Evolutionary conservation across 1,139 yeast genomes (phyloP), one percentile per base, ranked within the genome.

Genomic region (Blastobotrys aristatus): DNA sequence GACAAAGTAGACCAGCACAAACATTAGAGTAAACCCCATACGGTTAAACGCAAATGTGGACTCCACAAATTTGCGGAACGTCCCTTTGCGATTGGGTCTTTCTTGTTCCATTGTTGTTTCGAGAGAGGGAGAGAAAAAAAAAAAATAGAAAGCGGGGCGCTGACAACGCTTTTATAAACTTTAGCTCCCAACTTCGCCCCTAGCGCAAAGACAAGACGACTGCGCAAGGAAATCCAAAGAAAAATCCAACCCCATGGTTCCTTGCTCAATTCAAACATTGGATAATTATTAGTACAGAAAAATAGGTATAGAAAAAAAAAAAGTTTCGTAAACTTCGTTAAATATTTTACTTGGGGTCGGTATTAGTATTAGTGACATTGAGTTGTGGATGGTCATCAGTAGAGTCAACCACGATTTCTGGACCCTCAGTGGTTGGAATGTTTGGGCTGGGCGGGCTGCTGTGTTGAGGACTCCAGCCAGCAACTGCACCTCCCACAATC

Each of bases 401-500:
- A 13, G 32, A 30, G 13, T 30, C 30, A 7, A 7, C 29, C 18
- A 37, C 40, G 16, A 36, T 6, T 36, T 21, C 40, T 7, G 20
- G 29, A 5, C 6, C 31, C 4, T 14, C 30, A 30, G 32, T 4
- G 13, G 32, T n/a, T 7, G 32, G 16, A 7, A n/a, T 10, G 32
- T 13, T 30, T 22, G 44, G 44, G 7, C 35, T 18, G 2, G 41
- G 29, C 29, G 43, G 45, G 10, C 22, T 20, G 13, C 32, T 33
- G 2, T 37, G 44, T 18, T 18, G 35, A 5, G 48, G 50, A 29
- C 41, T 40, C 50, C 50, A 48, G 3, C 77, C 80, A 14, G 78
- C 80, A 36, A 75, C 72, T 3, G 80, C 79, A 30, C 80, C 80
- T 17, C 78, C 77, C 11, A 75, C 77, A 45, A 74, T 67, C 5